Percentiles rank a stretch among this genome's conserved stretches.
phyloP scores from a whole-genome alignment of 768 basidiomycete genomes.

The Panellus pusillus region DNA sequence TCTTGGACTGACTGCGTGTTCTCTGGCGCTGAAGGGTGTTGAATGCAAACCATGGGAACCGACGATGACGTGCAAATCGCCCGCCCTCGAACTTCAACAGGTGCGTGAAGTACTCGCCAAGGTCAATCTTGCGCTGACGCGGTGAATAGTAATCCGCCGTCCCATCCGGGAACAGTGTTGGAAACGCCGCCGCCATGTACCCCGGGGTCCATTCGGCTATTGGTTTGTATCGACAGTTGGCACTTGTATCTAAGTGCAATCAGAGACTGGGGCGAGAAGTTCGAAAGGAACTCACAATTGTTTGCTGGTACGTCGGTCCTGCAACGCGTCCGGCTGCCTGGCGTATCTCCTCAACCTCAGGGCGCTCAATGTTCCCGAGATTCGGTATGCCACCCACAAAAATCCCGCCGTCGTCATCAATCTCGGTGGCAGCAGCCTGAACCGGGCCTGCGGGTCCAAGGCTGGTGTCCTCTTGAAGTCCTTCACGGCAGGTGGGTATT shows the following conservation, averaged over 20 bases:
- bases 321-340: background rate
- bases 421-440: background rate
- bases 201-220: conserved; percentile 2
- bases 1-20: background rate
- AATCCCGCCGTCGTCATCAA: background rate
- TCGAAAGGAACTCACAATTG: background rate
- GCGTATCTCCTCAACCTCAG: background rate
- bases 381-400: conserved; percentile 6
- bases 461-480: background rate
- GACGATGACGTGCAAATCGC: conserved; percentile 3
- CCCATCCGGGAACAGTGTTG: conserved; percentile 5
- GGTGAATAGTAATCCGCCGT: background rate
- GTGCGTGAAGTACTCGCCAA: background rate
- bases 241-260: background rate
- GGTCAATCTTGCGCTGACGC: background rate
- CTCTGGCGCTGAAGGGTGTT: conserved; percentile 3
- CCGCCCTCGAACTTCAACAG: conserved; percentile 4
- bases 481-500: conserved; percentile 5
- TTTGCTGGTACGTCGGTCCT: conserved; percentile 1
- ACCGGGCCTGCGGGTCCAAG: background rate
- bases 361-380: background rate
- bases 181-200: conserved; percentile 13
- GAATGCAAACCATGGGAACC: conserved; percentile 1
- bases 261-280: background rate
- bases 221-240: conserved; percentile 2